phyloP scores from a whole-genome alignment of 1,139 yeast genomes.

The Kluyveromyces marxianus region DNA sequence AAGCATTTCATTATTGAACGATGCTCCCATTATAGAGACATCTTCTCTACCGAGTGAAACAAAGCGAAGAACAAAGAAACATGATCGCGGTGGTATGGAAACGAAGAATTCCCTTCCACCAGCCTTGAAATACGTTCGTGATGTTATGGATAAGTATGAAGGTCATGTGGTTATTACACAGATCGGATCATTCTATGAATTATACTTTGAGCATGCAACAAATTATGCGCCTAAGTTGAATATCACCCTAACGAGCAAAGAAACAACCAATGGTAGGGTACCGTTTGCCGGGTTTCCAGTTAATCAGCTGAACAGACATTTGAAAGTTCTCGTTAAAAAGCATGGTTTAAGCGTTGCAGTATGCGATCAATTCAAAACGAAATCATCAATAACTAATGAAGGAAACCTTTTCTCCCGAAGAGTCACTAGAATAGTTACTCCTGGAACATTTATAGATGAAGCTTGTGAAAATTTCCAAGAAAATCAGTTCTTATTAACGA shows the following conservation, averaged over 20 bases:
- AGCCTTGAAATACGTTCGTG: constrained; percentile 30
- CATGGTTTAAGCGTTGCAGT: constrained; percentile 67
- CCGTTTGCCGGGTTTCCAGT: constrained; percentile 93
- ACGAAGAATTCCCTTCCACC: constrained; percentile 21
- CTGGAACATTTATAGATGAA: constrained; percentile 90
- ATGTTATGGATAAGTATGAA: constrained; percentile 44
- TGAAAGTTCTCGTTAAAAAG: constrained; percentile 65
- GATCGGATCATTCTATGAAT: constrained; percentile 85
- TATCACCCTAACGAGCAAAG: constrained; percentile 46
- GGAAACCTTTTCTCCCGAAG: constrained; percentile 51
- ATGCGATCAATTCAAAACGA: constrained; percentile 53
- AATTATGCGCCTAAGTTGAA: constrained; percentile 65
- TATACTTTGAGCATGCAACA: constrained; percentile 83
- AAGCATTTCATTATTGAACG: constrained; percentile 1
- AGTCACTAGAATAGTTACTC: constrained; percentile 74
- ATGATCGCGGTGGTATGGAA: constrained; percentile 3
- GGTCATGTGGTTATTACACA: constrained; percentile 77
- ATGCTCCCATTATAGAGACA: background rate
- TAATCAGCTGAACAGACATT: constrained; percentile 60
- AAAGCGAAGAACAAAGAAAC: background rate
- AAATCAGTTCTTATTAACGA: constrained; percentile 63
- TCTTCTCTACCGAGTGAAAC: constrained; percentile 1
- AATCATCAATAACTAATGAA: constrained; percentile 20
- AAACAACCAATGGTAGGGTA: constrained; percentile 41
- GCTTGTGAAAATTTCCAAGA: constrained; percentile 65